Evolutionary conservation across 75 land plant genomes (phyloP), one percentile per base, ranked within the genome.

Genomic region (Isoetes taiwanensis): DNA sequence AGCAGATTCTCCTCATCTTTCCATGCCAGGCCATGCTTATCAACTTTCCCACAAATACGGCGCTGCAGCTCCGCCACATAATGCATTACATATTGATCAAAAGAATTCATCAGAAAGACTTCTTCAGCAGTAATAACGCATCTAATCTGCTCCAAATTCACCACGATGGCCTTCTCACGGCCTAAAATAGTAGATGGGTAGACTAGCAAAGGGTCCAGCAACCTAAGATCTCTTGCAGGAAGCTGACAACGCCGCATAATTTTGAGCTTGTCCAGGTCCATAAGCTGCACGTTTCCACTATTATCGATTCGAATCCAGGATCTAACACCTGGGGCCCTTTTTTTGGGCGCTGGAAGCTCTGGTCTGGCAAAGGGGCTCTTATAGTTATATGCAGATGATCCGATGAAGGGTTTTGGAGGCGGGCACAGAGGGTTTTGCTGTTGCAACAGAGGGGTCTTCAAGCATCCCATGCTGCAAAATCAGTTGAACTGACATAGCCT

Each of bases 241-340:
- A 46, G 50, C 50, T 46, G 25, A 16, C 50, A 46, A 5, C 50
- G 16, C 50, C 50, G 16, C 50, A 46, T 46, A 4, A 46, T 46
- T 6, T 8, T n/a, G n/a, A 46, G 4, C 50, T 46, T 46, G 50
- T 46, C 50, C 50, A 46, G 16, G 25, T 46, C 50, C 16, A 46
- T 6, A 6, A 46, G 25, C 50, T 46, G 50, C 14, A 37, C n/a
- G 19, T 46, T 46, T 8, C 50, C 50, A 8, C 25, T 23, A 6
- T 16, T 46, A 19, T 46, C 50, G 6, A 46, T 46, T 46, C 50
- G 16, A 46, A 46, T 46, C 50, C 50, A 46, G n/a, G 50, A 46
- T 23, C 50, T 46, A 4, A 46, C 50, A 6, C 50, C 50, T 6
- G 25, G 50, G 5, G 50, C 50, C 4, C 50, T 16, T 16, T 46